Evolutionary conservation across 176 grass and related monocot genomes (phyloP), one percentile per base, ranked within the genome.

Genomic region (Phyllostachys edulis): DNA sequence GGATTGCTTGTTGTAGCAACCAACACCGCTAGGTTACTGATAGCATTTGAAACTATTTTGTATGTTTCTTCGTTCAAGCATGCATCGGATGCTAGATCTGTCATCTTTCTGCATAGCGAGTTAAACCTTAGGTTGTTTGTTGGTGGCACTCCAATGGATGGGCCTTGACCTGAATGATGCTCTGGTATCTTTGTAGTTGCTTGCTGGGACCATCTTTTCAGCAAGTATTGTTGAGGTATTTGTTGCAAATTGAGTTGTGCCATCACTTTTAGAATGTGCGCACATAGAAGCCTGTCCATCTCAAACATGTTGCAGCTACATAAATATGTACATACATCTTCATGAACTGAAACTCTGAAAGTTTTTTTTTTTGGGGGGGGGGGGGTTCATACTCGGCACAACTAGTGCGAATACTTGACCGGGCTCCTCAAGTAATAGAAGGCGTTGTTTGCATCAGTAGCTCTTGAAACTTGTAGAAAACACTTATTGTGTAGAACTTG

Each of bases 41-140:
- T 67, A 11, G 2, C 14, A 7, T 17, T 0, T 37, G 6, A 66
- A 66, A 37, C 29, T 17, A 37, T 37, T 0, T 8, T 18, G 7
- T 20, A 38, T 8, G 2, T 67, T 36, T 67, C 1, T 17, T 38
- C 7, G 1, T 7, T 9, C 2, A 67, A 17, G 16, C 15, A 67
- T 9, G 2, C 16, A 38, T 67, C 0, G 0, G 1, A 67, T 9
- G 2, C 29, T 20, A 67, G 7, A 38, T 17, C 0, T 5, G 1
- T 69, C 18, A 13, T 42, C 4, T 68, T 68, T 39, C 18, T n/a
- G 7, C 8, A 68, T 11, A 41, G 4, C 0, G 9, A 20, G 3
- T 68, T 68, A 14, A 40, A 21, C 37, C 18, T 41, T 3, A 39
- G 5, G 1, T 7, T 20, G 3, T 9, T 20, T 38, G 15, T 67